Conservation (phyloP, 1,139 yeast genomes). For the Pneumocystis oryctolagi region DNA sequence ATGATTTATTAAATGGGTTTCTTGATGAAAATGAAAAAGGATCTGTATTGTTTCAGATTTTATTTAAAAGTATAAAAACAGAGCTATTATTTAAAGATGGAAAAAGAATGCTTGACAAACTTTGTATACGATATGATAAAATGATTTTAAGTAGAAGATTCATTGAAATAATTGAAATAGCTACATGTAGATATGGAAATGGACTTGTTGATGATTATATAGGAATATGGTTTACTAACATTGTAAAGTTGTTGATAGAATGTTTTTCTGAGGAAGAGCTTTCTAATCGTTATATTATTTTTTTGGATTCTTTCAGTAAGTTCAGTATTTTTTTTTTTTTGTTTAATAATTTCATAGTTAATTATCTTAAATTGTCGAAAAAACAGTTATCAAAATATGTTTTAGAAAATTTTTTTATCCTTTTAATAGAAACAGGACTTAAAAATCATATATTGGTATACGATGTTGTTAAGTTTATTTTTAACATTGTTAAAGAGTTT, state of each 20-base stretch:
- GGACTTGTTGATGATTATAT: not conserved
- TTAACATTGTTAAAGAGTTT: not conserved
- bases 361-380: not conserved
- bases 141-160: not conserved
- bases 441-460: conserved; percentile 5
- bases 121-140: not conserved
- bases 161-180: not conserved
- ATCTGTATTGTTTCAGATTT: not conserved
- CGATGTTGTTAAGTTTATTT: conserved; percentile 2
- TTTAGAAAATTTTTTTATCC: conserved; percentile 2
- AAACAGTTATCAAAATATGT: not conserved
- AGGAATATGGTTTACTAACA: not conserved
- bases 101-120: not conserved
- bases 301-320: conserved; percentile 1
- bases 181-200: not conserved
- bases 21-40: not conserved
- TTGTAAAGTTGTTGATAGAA: conserved; percentile 2
- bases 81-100: not conserved
- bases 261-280: conserved; percentile 7
- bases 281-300: not conserved
- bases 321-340: not conserved
- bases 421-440: conserved; percentile 7
- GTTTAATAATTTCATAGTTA: not conserved
- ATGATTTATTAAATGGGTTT: not conserved
- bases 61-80: not conserved